These are phyloP conservation scores for Colletotrichum shisoi DNA, from an alignment of 2,329 filamentous ascomycete genomes.

Conservation along the genomic window DNA sequence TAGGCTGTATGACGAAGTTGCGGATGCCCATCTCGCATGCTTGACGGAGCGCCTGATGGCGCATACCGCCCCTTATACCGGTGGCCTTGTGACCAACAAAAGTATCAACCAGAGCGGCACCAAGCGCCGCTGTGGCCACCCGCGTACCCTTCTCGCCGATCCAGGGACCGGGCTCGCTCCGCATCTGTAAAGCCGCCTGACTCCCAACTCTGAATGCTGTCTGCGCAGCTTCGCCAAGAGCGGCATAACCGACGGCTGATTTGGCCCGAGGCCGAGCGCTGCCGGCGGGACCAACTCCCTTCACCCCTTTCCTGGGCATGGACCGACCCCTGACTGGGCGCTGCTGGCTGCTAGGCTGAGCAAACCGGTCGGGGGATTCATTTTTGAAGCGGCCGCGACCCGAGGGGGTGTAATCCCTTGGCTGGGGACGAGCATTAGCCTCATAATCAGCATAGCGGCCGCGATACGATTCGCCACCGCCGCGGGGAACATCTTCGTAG, in stretches of 20 bases:
- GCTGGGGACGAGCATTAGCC: background rate
- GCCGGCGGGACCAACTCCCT: background rate
- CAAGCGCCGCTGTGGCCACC: constrained; percentile 58
- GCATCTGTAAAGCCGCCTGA: constrained; percentile 57
- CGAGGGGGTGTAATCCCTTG: background rate
- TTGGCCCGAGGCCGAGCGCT: constrained; percentile 39
- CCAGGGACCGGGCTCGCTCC: constrained; percentile 57
- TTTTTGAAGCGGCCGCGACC: constrained; percentile 19
- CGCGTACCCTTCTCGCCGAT: constrained; percentile 59
- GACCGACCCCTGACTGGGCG: constrained; percentile 29
- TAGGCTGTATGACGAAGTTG: constrained; percentile 34
- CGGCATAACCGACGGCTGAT: constrained; percentile 38
- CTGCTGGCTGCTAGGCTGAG: constrained; percentile 10
- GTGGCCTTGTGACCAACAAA: constrained; percentile 52
- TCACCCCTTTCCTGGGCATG: constrained; percentile 24
- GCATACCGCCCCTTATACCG: constrained; percentile 39
- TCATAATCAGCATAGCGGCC: background rate
- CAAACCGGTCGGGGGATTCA: constrained; percentile 22
- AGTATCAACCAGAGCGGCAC: constrained; percentile 59
- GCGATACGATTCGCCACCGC: background rate
- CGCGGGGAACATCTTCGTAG: constrained; percentile 7
- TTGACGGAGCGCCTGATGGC: constrained; percentile 39
- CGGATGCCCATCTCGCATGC: constrained; percentile 37
- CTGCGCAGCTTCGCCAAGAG: constrained; percentile 50
- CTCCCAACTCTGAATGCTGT: constrained; percentile 59